Conservation (phyloP, 2,329 filamentous ascomycete species). For the Talaromyces sp. region DNA sequence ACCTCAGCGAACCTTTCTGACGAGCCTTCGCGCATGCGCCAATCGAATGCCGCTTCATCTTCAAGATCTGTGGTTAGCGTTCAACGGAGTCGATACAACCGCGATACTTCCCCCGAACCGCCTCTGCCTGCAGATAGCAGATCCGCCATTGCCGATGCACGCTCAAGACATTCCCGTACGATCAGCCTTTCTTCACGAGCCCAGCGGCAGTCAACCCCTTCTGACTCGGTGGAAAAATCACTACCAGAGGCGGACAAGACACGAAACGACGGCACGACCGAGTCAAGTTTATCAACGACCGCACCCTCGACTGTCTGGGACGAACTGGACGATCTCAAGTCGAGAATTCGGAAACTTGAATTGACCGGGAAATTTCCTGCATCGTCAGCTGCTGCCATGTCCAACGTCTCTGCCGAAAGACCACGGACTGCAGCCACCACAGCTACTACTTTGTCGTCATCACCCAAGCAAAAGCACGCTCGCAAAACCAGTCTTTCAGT, state of each 20-base stretch:
- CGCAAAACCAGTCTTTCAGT: slow-evolving; percentile 40
- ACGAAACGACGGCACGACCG: slow-evolving; percentile 57
- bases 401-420: slow-evolving; percentile 68
- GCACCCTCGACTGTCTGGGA: slow-evolving; percentile 96
- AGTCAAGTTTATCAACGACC: slow-evolving; percentile 81
- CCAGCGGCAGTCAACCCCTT: slow-evolving; percentile 27
- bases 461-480: slow-evolving; percentile 74
- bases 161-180: slow-evolving; percentile 28
- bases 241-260: slow-evolving; percentile 29
- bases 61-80: slow-evolving; percentile 31
- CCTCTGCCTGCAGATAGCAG: slow-evolving; percentile 22
- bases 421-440: slow-evolving; percentile 88
- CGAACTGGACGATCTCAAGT: slow-evolving; percentile 91
- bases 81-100: slow-evolving; percentile 29
- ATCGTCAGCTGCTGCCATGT: slow-evolving; percentile 74
- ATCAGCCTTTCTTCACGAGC: slow-evolving; percentile 26
- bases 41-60: slow-evolving; percentile 25
- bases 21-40: slow-evolving; percentile 28
- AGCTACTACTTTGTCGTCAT: slow-evolving; percentile 82
- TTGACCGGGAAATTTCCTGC: slow-evolving; percentile 80
- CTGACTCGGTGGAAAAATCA: slow-evolving; percentile 28
- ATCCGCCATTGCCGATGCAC: slow-evolving; percentile 27
- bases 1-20: slow-evolving; percentile 35
- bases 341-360: slow-evolving; percentile 83
- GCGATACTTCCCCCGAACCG: slow-evolving; percentile 28